Evolutionary conservation across 768 basidiomycete species (phyloP).

Genomic region (Auricularia cornea): DNA sequence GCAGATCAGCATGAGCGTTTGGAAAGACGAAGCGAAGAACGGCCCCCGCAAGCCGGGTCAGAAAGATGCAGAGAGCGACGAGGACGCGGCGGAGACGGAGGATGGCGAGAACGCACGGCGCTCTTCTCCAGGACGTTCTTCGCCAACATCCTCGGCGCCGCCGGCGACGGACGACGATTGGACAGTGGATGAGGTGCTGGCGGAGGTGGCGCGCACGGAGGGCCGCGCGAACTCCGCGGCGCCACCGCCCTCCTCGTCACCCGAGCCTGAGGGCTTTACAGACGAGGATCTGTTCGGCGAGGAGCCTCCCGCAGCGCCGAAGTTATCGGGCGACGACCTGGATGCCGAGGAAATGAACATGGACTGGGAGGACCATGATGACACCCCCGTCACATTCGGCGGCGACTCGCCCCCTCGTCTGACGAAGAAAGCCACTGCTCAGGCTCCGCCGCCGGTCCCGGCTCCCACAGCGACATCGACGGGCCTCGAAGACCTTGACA

Average conservation of each 20-base stretch:
- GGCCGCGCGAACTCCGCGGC: neutral
- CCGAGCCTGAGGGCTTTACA: neutral
- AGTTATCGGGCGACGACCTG: neutral
- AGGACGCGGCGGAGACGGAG: slow-evolving; percentile 25
- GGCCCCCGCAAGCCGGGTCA: slow-evolving; percentile 1
- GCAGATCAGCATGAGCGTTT: slow-evolving; percentile 59
- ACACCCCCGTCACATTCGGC: too few species aligned
- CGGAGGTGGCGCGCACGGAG: neutral
- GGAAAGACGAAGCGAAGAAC: slow-evolving; percentile 52
- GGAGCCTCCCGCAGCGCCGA: slow-evolving; percentile 3
- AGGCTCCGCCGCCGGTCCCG: too few species aligned
- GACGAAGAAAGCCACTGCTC: too few species aligned
- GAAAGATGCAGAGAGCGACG: slow-evolving; percentile 12
- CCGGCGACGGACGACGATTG: neutral
- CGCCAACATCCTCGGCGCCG: neutral
- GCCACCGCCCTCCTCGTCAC: neutral
- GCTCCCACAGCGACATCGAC: too few species aligned
- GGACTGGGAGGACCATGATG: neutral
- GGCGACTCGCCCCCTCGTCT: too few species aligned
- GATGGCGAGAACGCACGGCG: slow-evolving; percentile 19
- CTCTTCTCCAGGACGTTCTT: neutral
- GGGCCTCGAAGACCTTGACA: too few species aligned
- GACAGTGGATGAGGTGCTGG: neutral
- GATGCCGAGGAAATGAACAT: neutral
- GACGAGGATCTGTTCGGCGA: neutral